These are phyloP conservation scores for Hordeum vulgare DNA, from an alignment of 176 grass and related monocot species.

Conservation along the genomic window MorexV3_pseudomolecules_assembly NC_058520.1:569642854-569643353, in stretches of 20 bases:
- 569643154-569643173: no score
- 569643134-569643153: no score
- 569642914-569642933: constrained; percentile 91
- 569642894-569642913: constrained; percentile 89
- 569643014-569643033: background rate
- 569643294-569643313: background rate
- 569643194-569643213: no score
- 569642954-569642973: background rate
- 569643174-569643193: background rate
- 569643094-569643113: no score
- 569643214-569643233: no score
- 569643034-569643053: background rate
- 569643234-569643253: no score
- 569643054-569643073: background rate
- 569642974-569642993: background rate
- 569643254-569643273: no score
- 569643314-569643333: background rate
- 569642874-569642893: constrained; percentile 89
- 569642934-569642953: background rate
- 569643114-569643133: no score
- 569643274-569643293: no score
- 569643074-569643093: background rate
- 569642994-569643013: background rate
- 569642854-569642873: constrained; percentile 86
- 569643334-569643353: background rate